Percentiles rank a stretch among this genome's conserved stretches.
These are phyloP conservation scores for Ascochyta rabiei DNA, from an alignment of 2,329 filamentous ascomycete genomes.

Conservation along the genomic window DNA sequence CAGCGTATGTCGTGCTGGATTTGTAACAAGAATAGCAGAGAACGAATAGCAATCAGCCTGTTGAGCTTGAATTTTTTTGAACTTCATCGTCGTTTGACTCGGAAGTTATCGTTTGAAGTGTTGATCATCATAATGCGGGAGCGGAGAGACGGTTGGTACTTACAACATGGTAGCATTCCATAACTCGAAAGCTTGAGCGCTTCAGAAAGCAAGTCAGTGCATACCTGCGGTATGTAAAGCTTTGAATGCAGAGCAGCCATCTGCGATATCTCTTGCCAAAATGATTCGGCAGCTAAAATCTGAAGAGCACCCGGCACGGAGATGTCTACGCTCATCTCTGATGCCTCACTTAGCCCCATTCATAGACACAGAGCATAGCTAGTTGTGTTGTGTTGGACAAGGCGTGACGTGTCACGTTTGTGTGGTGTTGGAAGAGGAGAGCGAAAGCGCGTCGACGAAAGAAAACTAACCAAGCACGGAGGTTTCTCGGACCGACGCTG, in stretches of 20 bases:
- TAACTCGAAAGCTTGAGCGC: neutral
- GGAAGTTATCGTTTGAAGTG: constrained; percentile 42
- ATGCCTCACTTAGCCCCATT: neutral
- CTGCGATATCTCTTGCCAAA: neutral
- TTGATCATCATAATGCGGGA: constrained; percentile 41
- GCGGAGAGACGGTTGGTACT: neutral
- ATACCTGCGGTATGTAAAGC: neutral
- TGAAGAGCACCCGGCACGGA: neutral
- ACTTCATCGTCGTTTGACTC: constrained; percentile 47
- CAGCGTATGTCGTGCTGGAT: constrained; percentile 14
- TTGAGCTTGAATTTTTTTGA: constrained; percentile 59
- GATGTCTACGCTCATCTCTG: neutral
- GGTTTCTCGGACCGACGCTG: constrained; percentile 28
- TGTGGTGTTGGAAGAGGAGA: neutral
- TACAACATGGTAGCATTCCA: constrained; percentile 3
- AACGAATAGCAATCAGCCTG: constrained; percentile 53
- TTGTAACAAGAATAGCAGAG: constrained; percentile 1
- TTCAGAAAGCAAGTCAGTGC: neutral
- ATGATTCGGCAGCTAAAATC: neutral
- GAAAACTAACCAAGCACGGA: constrained; percentile 25
- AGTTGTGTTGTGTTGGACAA: neutral
- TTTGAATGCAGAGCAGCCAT: neutral
- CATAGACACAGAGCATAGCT: neutral
- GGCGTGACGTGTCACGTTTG: neutral
- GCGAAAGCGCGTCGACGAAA: constrained; percentile 6